Conservation (phyloP, 148 eudicot genomes). For the Vaccinium darrowii region DNA sequence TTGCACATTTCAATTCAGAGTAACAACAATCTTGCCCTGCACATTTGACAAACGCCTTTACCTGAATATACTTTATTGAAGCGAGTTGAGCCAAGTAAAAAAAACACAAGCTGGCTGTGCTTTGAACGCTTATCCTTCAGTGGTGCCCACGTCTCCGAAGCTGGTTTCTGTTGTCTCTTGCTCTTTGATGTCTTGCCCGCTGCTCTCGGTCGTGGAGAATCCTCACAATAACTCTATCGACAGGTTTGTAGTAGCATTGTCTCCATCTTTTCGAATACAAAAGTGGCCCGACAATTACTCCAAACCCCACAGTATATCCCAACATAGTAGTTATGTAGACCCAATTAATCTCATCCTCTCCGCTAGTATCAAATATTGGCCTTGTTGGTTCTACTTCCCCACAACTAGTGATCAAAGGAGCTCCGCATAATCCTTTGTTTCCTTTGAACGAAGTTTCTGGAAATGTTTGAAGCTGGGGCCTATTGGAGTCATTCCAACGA, state of each 20-base stretch:
- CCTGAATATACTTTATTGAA: background rate
- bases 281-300: background rate
- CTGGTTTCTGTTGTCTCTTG: background rate
- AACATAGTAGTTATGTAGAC: background rate
- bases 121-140: background rate
- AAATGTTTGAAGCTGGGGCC: conserved; percentile 32
- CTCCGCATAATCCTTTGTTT: too few species aligned
- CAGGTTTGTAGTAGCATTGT: background rate
- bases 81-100: background rate
- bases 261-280: background rate
- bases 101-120: background rate
- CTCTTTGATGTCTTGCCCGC: background rate
- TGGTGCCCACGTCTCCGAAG: background rate
- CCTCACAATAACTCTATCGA: background rate
- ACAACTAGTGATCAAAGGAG: conserved; percentile 22
- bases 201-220: background rate
- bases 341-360: background rate
- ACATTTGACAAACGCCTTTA: too few species aligned
- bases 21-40: background rate
- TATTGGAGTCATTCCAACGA: conserved; percentile 30
- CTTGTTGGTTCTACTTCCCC: background rate
- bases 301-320: background rate
- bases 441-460: conserved; percentile 16
- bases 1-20: background rate
- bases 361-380: background rate